Evolutionary conservation across 2,329 filamentous ascomycete species (phyloP).

Genomic region (Verticillium longisporum): DNA sequence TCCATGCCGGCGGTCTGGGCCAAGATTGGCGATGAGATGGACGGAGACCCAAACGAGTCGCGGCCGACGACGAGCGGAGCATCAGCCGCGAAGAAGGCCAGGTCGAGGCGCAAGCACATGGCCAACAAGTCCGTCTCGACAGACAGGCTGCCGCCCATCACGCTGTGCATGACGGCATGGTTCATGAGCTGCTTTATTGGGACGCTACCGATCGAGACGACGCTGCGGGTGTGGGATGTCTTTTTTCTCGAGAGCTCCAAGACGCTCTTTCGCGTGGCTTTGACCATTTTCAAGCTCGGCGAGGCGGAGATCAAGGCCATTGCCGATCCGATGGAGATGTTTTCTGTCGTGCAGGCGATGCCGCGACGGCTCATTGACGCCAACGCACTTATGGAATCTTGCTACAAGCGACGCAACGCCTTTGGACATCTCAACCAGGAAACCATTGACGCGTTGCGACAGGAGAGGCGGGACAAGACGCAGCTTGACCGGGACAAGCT

Average conservation of each 20-base stretch:
- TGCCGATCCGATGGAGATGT: conserved; percentile 87
- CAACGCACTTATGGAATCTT: conserved; percentile 75
- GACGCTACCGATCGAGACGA: conserved; percentile 84
- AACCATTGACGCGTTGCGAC: conserved; percentile 68
- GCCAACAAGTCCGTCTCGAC: conserved; percentile 28
- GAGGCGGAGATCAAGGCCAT: conserved; percentile 75
- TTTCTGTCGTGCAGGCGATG: conserved; percentile 84
- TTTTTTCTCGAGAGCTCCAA: conserved; percentile 95
- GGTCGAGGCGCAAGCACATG: conserved; percentile 30
- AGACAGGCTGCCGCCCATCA: conserved; percentile 74
- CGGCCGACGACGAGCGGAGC: conserved; percentile 21
- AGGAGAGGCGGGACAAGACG: conserved; percentile 55
- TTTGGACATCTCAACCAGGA: conserved; percentile 78
- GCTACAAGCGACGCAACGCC: conserved; percentile 72
- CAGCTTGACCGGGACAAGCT: conserved; percentile 30
- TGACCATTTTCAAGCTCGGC: conserved; percentile 85
- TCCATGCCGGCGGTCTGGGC: conserved; percentile 77
- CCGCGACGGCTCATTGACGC: conserved; percentile 77
- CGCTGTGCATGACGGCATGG: conserved; percentile 89
- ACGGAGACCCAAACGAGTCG: conserved; percentile 35
- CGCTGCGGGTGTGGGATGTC: conserved; percentile 87
- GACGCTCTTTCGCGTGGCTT: conserved; percentile 84
- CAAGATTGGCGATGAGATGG: conserved; percentile 77
- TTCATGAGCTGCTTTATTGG: conserved; percentile 98
- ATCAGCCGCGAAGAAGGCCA: conserved; percentile 12